These are phyloP conservation scores for Monilinia fructigena DNA, from an alignment of 2,329 filamentous ascomycete species.

Conservation along the genomic window DNA sequence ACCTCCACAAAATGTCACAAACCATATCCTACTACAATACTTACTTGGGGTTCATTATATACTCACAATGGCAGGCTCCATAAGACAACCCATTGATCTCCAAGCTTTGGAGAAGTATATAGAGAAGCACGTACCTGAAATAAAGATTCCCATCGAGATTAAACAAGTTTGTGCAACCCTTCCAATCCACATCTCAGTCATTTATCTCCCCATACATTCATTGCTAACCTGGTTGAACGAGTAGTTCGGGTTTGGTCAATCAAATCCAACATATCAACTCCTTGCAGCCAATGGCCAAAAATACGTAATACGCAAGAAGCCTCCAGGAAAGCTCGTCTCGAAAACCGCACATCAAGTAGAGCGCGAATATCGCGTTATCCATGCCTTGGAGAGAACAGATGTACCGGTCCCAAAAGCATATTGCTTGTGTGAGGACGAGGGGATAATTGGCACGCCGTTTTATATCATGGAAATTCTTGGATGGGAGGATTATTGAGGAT, in stretches of 20 bases:
- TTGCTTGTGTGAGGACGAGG: constrained; percentile 79
- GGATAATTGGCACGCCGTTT: constrained; percentile 83
- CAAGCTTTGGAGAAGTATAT: constrained; percentile 78
- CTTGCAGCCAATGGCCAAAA: constrained; percentile 66
- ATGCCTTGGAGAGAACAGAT: constrained; percentile 73
- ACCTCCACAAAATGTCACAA: not conserved
- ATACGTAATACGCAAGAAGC: constrained; percentile 96
- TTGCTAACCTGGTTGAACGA: constrained; percentile 18
- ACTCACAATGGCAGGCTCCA: constrained; percentile 70
- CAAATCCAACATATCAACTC: constrained; percentile 94
- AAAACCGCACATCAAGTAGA: constrained; percentile 96
- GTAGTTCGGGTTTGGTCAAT: constrained; percentile 95
- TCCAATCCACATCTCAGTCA: not conserved
- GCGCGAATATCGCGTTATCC: constrained; percentile 88
- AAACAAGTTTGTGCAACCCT: constrained; percentile 67
- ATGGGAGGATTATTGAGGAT: constrained; percentile 91
- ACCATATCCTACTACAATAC: not conserved
- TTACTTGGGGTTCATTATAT: not conserved
- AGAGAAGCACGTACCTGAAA: constrained; percentile 72
- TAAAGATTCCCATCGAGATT: constrained; percentile 78
- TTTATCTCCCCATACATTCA: not conserved
- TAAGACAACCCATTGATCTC: constrained; percentile 89
- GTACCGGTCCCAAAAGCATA: constrained; percentile 84
- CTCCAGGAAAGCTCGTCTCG: constrained; percentile 88
- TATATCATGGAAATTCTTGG: constrained; percentile 97